Evolutionary conservation across 768 basidiomycete genomes (phyloP).

Genomic region (Boletellus ananas): DNA sequence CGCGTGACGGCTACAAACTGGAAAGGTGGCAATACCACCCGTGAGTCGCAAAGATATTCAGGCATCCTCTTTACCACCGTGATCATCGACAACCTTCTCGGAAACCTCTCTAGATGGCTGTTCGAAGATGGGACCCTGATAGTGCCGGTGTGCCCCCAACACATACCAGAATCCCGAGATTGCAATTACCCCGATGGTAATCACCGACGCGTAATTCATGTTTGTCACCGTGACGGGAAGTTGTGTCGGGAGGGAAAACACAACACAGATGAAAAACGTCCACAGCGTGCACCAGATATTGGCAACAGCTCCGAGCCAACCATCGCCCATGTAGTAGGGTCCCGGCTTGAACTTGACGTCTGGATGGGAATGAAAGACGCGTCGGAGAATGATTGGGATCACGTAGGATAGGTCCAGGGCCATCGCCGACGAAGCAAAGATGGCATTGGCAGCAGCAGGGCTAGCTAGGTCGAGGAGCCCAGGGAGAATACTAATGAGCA

Average conservation of each 20-base stretch:
- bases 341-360: constrained; percentile 58
- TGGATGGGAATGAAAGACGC: constrained; percentile 49
- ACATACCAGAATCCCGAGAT: constrained; percentile 48
- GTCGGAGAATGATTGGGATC: constrained; percentile 52
- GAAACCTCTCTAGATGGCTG: constrained; percentile 20
- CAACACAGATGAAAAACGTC: constrained; percentile 43
- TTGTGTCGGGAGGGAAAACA: constrained; percentile 49
- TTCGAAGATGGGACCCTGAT: constrained; percentile 55
- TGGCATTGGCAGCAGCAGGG: constrained; percentile 49
- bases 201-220: constrained; percentile 51
- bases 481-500: constrained; percentile 41
- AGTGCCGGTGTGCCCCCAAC: constrained; percentile 49
- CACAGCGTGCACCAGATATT: constrained; percentile 46
- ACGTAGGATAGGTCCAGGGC: constrained; percentile 52
- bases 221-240: constrained; percentile 46
- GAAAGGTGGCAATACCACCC: too few relatives aligned
- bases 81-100: not conserved
- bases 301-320: constrained; percentile 40
- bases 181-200: constrained; percentile 20
- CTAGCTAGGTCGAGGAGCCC: constrained; percentile 50
- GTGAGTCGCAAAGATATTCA: not conserved
- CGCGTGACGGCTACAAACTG: too few relatives aligned
- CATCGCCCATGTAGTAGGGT: constrained; percentile 57
- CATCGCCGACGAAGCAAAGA: constrained; percentile 54
- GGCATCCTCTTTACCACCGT: not conserved